Percentiles rank a stretch among this genome's conserved stretches.
phyloP scores from a whole-genome alignment of 495 filamentous ascomycete species.

The Penicillium diatomitis region DNA sequence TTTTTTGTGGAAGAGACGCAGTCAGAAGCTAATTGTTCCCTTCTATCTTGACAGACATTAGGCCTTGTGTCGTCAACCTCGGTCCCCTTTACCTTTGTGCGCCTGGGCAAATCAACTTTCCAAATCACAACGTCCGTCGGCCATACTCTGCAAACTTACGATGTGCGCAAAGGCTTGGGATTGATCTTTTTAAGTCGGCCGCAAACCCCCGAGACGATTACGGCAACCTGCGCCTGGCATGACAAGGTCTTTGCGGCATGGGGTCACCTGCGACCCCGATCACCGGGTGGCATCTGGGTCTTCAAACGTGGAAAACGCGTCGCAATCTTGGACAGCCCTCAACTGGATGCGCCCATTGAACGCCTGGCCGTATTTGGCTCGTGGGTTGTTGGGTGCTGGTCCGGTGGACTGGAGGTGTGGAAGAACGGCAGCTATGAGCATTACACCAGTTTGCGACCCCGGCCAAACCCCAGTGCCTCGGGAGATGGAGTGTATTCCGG shows the following conservation, averaged over 20 bases:
- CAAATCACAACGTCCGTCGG: conserved; percentile 95
- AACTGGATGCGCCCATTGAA: conserved; percentile 56
- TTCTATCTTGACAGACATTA: conserved; percentile 52
- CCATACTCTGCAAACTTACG: conserved; percentile 85
- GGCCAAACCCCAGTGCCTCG: conserved; percentile 27
- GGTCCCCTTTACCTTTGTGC: conserved; percentile 80
- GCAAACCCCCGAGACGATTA: conserved; percentile 76
- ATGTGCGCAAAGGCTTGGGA: conserved; percentile 77
- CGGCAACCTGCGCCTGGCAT: conserved; percentile 80
- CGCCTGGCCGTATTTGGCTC: conserved; percentile 77
- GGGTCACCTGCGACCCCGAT: conserved; percentile 46
- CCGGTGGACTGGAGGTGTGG: conserved; percentile 76
- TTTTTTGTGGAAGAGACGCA: too few species aligned
- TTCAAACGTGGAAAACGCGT: conserved; percentile 90
- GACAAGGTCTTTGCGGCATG: conserved; percentile 81
- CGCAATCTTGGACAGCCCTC: conserved; percentile 60
- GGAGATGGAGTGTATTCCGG: conserved; percentile 56
- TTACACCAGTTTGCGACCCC: conserved; percentile 68
- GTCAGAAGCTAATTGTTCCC: background rate
- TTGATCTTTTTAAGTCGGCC: conserved; percentile 87
- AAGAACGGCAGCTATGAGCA: conserved; percentile 76
- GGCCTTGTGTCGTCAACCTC: conserved; percentile 84
- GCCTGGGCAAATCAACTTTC: conserved; percentile 87
- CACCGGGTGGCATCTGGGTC: conserved; percentile 69
- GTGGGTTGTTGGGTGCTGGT: conserved; percentile 79